Conservation (phyloP, 179 eudicot genomes). For the Carnegiea gigantea region DNA sequence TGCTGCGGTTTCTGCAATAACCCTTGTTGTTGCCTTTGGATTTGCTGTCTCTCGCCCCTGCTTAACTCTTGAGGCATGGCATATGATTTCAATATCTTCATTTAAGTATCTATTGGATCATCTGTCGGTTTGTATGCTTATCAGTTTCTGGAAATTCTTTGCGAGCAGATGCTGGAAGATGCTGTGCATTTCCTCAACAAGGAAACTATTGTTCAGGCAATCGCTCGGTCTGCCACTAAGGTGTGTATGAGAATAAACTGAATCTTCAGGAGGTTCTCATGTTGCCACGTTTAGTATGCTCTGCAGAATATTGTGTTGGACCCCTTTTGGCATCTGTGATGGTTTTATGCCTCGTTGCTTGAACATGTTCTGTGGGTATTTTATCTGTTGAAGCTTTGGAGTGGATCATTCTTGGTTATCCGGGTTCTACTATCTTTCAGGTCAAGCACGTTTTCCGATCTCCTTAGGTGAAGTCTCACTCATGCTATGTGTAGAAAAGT, state of each 20-base stretch:
- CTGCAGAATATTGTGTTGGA: neutral
- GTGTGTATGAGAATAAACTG: conserved; percentile 35
- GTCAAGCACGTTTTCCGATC: neutral
- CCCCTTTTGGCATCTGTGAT: neutral
- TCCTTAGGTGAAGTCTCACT: neutral
- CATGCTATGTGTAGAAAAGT: neutral
- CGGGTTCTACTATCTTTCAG: neutral
- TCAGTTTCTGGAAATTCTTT: conserved; percentile 13
- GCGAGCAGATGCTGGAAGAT: conserved; percentile 93
- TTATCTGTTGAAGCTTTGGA: neutral
- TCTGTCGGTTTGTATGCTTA: neutral
- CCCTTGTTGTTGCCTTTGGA: conserved; percentile 95
- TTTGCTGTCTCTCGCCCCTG: conserved; percentile 99
- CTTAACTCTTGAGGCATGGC: conserved; percentile 83
- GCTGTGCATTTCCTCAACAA: conserved; percentile 92
- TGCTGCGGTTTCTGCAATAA: conserved; percentile 96
- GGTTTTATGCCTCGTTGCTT: neutral
- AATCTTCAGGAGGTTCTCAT: conserved; percentile 1
- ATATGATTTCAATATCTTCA: neutral
- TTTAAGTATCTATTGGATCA: neutral
- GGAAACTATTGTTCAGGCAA: conserved; percentile 94
- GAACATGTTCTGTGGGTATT: neutral
- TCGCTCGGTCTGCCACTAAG: conserved; percentile 98
- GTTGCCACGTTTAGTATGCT: neutral
- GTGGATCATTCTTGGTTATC: neutral